phyloP scores from a whole-genome alignment of 345 rosid species.

The Aegle marmelos region DNA sequence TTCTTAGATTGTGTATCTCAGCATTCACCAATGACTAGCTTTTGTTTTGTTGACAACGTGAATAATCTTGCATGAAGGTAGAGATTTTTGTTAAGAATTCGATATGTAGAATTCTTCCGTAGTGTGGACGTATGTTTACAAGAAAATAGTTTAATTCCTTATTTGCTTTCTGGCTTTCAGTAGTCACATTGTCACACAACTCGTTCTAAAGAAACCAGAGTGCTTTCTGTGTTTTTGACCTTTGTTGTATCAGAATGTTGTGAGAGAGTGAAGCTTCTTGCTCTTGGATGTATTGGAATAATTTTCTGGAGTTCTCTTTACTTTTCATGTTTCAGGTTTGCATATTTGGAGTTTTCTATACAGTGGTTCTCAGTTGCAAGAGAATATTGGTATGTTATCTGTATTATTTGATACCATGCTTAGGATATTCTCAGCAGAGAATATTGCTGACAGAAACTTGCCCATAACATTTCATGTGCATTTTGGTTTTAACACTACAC shows the following conservation, averaged over 20 bases:
- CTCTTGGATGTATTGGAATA: not conserved
- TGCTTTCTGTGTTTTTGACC: not conserved
- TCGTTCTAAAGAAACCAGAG: not conserved
- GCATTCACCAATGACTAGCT: not conserved
- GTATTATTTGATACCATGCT: not conserved
- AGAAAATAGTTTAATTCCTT: not conserved
- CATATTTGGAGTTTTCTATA: too few relatives aligned
- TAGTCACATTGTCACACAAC: not conserved
- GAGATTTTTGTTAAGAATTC: not conserved
- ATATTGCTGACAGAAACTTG: not conserved
- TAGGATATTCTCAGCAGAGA: not conserved
- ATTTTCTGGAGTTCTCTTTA: too few relatives aligned
- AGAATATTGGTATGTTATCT: too few relatives aligned
- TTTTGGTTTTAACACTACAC: not conserved
- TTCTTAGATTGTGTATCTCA: not conserved
- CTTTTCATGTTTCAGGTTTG: too few relatives aligned
- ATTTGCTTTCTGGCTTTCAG: not conserved
- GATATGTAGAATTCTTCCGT: not conserved
- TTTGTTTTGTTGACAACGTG: not conserved
- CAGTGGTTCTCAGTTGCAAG: too few relatives aligned
- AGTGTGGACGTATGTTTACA: not conserved
- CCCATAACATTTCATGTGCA: not conserved
- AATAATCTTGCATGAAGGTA: not conserved
- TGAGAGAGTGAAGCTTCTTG: not conserved
- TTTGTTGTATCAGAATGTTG: not conserved